These are phyloP conservation scores for Zychaea mexicana DNA, from an alignment of 371 early-diverging fungal genomes.

Conservation along the genomic window DNA sequence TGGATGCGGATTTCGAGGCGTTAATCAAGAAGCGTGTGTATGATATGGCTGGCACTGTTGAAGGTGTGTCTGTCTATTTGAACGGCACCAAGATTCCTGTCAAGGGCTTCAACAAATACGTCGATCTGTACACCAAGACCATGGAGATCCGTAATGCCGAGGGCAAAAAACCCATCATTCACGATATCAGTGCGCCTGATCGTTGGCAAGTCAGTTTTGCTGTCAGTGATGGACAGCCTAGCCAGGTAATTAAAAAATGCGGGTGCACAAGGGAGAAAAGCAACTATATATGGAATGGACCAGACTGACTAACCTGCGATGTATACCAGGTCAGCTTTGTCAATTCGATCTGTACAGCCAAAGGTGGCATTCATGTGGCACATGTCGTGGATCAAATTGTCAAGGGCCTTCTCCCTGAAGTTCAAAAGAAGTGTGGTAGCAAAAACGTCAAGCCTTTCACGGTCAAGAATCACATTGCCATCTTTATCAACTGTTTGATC, in stretches of 20 bases:
- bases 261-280: too few species aligned
- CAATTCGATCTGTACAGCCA: conserved; percentile 97
- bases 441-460: conserved; percentile 82
- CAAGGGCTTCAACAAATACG: conserved; percentile 93
- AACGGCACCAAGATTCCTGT: conserved; percentile 89
- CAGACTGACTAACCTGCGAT: too few species aligned
- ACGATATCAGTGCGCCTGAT: conserved; percentile 48
- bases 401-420: conserved; percentile 68
- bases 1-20: conserved; percentile 91
- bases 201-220: conserved; percentile 99
- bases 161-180: conserved; percentile 37
- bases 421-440: conserved; percentile 87
- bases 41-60: conserved; percentile 95
- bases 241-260: too few species aligned
- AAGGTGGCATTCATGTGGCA: conserved; percentile 98
- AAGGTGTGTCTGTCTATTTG: conserved; percentile 89
- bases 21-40: conserved; percentile 96
- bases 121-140: conserved; percentile 77
- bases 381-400: conserved; percentile 93
- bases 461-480: conserved; percentile 91
- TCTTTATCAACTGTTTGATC: conserved; percentile 98
- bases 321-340: conserved; percentile 97
- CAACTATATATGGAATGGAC: too few species aligned
- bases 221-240: conserved; percentile 96
- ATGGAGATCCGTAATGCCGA: conserved; percentile 42